Evolutionary conservation across 192 early-diverging fungal genomes (phyloP), one percentile per base, ranked within the genome.

Genomic region (Coemansia sp.): DNA sequence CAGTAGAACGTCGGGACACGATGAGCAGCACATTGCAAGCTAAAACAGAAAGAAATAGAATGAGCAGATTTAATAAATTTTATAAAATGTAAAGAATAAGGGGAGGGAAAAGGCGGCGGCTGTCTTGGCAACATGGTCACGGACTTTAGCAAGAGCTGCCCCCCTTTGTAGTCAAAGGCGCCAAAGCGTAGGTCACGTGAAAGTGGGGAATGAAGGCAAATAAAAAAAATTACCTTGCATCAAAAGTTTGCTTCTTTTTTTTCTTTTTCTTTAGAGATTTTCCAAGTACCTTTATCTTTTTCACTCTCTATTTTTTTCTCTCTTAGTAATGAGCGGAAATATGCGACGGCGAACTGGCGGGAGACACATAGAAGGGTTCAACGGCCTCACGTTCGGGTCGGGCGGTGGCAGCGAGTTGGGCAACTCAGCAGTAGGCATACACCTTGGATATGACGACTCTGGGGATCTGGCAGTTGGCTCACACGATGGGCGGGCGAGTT

Each of bases 1-100:
- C 62, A 85, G 76, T 52, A 85, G 63, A 27, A 85, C 20, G 71
- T 85, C 84, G 24, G 80, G 80, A 22, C 68, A 72, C 18, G 76
- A 73, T 31, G 54, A 57, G 73, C 79, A 81, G 63, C 75, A 77
- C 80, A 83, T 77, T 72, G 61, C 4, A 49, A 22, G 24, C 31
- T 31, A 66, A 24, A 47, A 29, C 41, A 41, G 42, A 65, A 22
- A 42, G 40, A 18, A 24, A 41, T 27, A 31, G 60, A 22, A 46
- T 34, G 22, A 29, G 54, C 18, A 54, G 20, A 41, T 47, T 51
- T 31, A 16, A 38, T 22, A 36, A 40, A 57, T 57, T 59, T 16
- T 31, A 29, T 38, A 38, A 33, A n/a, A 33, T 65, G 22, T 65
- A 16, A 31, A 47, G 8, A 46, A 29, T 11, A 47, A 44, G 47